Evolutionary conservation across 2,329 filamentous ascomycete species (phyloP).

Genomic region (Erysiphe neolycopersici): DNA sequence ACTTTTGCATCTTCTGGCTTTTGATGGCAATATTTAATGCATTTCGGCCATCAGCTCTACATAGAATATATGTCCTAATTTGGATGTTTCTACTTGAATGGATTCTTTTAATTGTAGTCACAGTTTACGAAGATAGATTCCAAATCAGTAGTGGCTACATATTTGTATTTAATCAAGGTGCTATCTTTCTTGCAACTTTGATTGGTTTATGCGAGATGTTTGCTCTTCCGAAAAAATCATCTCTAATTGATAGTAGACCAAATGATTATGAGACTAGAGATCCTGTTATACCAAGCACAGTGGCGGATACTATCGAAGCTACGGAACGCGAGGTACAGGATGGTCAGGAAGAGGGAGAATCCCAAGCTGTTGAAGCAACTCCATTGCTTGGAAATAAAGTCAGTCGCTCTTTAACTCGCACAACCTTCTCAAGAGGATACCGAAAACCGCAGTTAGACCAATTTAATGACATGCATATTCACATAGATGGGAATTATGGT

Average conservation of each 20-base stretch:
- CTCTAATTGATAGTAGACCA: slow-evolving; percentile 34
- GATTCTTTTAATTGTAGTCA: slow-evolving; percentile 40
- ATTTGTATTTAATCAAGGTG: slow-evolving; percentile 52
- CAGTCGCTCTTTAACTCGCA: slow-evolving; percentile 24
- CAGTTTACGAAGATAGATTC: slow-evolving; percentile 50
- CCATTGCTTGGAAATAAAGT: slow-evolving; percentile 22
- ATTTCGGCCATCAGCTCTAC: slow-evolving; percentile 61
- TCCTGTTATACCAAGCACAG: slow-evolving; percentile 12
- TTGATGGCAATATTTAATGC: slow-evolving; percentile 53
- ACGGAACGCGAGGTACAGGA: slow-evolving; percentile 10
- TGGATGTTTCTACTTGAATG: slow-evolving; percentile 66
- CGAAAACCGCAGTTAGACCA: slow-evolving; percentile 9
- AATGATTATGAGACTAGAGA: slow-evolving; percentile 21
- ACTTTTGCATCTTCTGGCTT: slow-evolving; percentile 62
- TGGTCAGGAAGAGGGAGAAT: slow-evolving; percentile 6
- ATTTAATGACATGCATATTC: slow-evolving; percentile 9
- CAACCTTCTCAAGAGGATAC: slow-evolving; percentile 28
- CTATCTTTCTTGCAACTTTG: slow-evolving; percentile 45
- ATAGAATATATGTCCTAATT: slow-evolving; percentile 52
- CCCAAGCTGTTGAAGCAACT: slow-evolving; percentile 21
- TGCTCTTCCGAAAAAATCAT: slow-evolving; percentile 41
- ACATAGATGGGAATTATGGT: slow-evolving; percentile 23
- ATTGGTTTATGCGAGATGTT: slow-evolving; percentile 63
- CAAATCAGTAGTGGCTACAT: slow-evolving; percentile 55
- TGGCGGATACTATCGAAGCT: slow-evolving; percentile 16